Conservation (phyloP, 148 eudicot species). For the Rhododendron simsii region DNA sequence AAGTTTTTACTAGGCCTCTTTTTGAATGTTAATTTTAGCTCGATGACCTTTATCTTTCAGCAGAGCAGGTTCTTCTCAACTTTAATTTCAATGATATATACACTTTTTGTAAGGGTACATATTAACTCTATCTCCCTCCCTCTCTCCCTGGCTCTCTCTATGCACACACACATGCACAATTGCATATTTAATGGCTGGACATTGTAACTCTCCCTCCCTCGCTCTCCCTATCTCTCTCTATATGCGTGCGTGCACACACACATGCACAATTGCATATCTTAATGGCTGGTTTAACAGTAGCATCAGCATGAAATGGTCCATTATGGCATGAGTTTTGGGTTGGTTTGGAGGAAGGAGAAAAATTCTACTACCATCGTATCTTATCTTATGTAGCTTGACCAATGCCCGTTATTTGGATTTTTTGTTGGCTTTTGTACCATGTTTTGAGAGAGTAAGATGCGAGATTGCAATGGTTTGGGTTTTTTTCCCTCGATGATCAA, state of each 20-base stretch:
- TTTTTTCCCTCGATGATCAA: neutral
- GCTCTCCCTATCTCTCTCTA: neutral
- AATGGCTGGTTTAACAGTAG: neutral
- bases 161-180: neutral
- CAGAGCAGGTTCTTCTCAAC: neutral
- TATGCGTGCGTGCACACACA: neutral
- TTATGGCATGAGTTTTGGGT: neutral
- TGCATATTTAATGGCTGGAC: neutral
- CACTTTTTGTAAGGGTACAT: neutral
- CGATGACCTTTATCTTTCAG: neutral
- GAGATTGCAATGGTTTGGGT: neutral
- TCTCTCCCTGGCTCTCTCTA: neutral
- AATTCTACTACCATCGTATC: neutral
- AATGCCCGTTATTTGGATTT: neutral
- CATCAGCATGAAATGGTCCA: neutral
- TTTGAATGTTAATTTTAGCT: neutral
- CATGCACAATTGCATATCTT: neutral
- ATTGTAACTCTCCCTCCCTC: neutral
- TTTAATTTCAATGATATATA: neutral
- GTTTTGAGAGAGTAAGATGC: neutral
- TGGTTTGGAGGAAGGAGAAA: neutral
- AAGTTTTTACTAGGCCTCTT: conserved; percentile 1
- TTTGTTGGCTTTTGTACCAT: neutral
- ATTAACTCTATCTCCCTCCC: neutral
- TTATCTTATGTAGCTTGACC: neutral